phyloP scores from a whole-genome alignment of 805 yeast genomes.

The Wickerhamiella occidentalis region DNA sequence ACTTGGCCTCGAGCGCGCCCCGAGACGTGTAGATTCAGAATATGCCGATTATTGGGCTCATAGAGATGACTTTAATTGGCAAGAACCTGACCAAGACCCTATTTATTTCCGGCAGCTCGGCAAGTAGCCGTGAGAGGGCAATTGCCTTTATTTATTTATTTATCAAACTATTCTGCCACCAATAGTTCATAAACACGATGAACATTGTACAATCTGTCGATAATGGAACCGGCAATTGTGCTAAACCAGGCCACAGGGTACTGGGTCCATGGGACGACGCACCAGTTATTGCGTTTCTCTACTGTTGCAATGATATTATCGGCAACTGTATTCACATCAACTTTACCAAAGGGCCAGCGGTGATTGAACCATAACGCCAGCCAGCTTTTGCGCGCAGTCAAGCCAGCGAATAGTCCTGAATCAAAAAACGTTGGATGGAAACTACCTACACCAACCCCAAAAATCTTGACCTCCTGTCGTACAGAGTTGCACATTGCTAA shows the following conservation, averaged over 20 bases:
- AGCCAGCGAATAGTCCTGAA: slow-evolving; percentile 28
- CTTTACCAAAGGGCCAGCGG: not conserved
- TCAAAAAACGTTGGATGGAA: slow-evolving; percentile 10
- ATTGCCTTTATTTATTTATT: not conserved
- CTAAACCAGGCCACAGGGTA: not conserved
- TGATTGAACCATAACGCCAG: not conserved
- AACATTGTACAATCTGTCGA: not conserved
- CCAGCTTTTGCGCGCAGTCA: slow-evolving; percentile 27
- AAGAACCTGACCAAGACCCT: slow-evolving; percentile 43
- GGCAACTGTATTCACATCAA: not conserved
- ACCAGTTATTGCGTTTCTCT: not conserved
- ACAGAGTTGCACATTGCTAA: slow-evolving; percentile 3
- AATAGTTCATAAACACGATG: not conserved
- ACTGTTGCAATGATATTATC: not conserved
- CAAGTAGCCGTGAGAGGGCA: too few species aligned
- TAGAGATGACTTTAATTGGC: slow-evolving; percentile 40
- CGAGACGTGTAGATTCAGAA: slow-evolving; percentile 4
- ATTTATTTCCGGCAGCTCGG: slow-evolving; percentile 21
- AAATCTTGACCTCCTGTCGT: slow-evolving; percentile 3
- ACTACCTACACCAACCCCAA: slow-evolving; percentile 5
- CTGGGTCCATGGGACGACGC: not conserved
- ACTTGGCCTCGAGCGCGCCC: slow-evolving; percentile 15
- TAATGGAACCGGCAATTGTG: not conserved
- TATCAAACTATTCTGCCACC: not conserved
- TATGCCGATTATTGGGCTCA: slow-evolving; percentile 20